A percentile compares a stretch with the other conserved stretches of the same genome.
These are phyloP conservation scores for Penicillium coprophilum DNA, from an alignment of 495 filamentous ascomycete species.

Conservation along the genomic window DNA sequence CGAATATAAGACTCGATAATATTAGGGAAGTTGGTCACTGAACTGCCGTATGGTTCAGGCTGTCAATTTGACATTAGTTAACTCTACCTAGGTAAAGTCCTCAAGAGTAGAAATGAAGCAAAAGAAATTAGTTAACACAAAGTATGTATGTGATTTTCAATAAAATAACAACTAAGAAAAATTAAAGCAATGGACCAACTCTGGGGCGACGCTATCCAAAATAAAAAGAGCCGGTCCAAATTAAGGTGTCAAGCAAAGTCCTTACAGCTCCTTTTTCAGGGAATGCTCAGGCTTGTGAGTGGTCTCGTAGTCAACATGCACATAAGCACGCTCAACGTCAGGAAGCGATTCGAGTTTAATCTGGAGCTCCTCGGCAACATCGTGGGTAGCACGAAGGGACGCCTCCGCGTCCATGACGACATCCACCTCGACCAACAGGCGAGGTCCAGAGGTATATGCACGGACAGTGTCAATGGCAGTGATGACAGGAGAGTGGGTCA, in stretches of 20 bases:
- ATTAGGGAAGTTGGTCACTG: too few relatives aligned
- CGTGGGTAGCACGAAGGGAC: constrained; percentile 77
- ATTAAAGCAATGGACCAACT: not conserved
- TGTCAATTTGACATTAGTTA: too few relatives aligned
- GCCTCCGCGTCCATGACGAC: constrained; percentile 75
- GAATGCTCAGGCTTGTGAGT: constrained; percentile 89
- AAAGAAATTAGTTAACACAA: too few relatives aligned
- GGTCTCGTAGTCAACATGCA: constrained; percentile 96
- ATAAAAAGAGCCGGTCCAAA: not conserved
- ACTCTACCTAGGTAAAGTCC: too few relatives aligned
- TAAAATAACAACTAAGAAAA: not conserved
- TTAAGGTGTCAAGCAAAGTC: not conserved
- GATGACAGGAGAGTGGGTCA: constrained; percentile 85
- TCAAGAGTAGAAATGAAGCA: too few relatives aligned
- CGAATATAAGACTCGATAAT: too few relatives aligned
- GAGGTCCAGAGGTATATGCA: constrained; percentile 86
- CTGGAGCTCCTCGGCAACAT: constrained; percentile 92
- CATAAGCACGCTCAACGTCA: constrained; percentile 91
- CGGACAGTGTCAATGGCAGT: constrained; percentile 89
- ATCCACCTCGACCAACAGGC: constrained; percentile 88
- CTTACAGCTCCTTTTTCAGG: constrained; percentile 60
- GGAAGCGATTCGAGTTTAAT: constrained; percentile 91
- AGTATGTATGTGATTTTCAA: not conserved
- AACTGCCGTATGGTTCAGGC: too few relatives aligned
- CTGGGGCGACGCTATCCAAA: not conserved